Conservation (phyloP, 306 rosid genomes). For the Casuarina glauca region DNA sequence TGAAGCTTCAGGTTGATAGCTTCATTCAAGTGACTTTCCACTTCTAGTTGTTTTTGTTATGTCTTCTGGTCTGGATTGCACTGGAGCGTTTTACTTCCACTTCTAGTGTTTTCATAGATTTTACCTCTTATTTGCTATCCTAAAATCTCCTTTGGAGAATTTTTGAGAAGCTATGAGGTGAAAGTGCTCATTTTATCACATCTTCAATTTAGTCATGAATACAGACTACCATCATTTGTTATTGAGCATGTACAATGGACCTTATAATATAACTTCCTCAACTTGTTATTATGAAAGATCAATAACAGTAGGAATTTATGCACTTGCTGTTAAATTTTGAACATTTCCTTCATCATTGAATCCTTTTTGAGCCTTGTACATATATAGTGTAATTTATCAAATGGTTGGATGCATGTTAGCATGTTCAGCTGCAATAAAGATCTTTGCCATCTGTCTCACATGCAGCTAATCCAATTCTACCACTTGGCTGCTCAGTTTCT, state of each 20-base stretch:
- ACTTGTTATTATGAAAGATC: conserved; percentile 1
- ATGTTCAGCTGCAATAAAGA: conserved; percentile 15
- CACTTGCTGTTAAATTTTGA: not conserved
- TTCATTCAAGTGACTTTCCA: not conserved
- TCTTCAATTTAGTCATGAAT: not conserved
- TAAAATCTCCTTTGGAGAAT: not conserved
- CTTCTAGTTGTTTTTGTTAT: not conserved
- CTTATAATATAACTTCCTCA: not conserved
- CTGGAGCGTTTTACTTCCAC: not conserved
- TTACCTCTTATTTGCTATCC: not conserved
- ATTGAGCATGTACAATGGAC: not conserved
- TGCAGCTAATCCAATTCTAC: conserved; percentile 46
- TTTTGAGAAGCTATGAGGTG: not conserved
- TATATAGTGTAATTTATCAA: not conserved
- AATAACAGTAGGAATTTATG: not conserved
- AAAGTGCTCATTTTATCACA: not conserved
- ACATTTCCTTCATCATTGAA: not conserved
- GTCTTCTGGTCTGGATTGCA: not conserved
- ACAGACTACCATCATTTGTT: not conserved
- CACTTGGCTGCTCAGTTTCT: conserved; percentile 44
- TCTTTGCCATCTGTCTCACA: conserved; percentile 22
- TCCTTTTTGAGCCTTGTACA: conserved; percentile 10
- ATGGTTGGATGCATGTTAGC: conserved; percentile 9
- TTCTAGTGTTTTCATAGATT: not conserved
- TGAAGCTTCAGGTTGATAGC: conserved; percentile 2